Base-by-base conservation (phyloP, 441 rosid species). In the Breynia disticha region DNA sequence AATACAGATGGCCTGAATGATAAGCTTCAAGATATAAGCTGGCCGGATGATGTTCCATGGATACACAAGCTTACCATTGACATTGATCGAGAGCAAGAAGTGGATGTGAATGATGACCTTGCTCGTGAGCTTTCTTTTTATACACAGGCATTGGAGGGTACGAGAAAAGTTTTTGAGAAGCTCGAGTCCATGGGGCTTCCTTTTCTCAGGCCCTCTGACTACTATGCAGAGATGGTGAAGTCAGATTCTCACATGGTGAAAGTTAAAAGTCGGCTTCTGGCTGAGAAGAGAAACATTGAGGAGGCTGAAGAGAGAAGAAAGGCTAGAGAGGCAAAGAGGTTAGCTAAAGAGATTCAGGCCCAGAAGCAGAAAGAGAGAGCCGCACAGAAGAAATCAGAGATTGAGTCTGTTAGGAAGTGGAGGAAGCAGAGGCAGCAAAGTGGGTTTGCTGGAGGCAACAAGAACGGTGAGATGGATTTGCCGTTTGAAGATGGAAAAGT, bases 221-320 rank as follows among this genome's bases (percentile, higher is more conserved):
- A 91, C 64, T 88, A 84, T 13, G 95, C 97, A 0, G 89, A 91
- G 77, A 88, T 87, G 98, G 84, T 80, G 57, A 91, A 87, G 64
- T 64, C 89, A 0, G 96, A 91, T 67, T 50, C 71, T 11, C 94
- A 91, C 60, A 88, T 86, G 94, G 82, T 59, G 79, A 86, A 86
- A 55, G 90, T 88, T 55, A 91, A 86, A 79, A 67, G 82, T 18
- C 65, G 74, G 70, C 91, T 84, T 53, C 42, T 86, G 70, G 51
- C 78, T 0, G 87, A 84, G 77, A 84, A 83, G 85, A 88, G 59
- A 59, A 75, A 67, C 66, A 84, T 79, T 4, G 83, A 83, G 74
- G 95, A 88, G 71, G 67, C 95, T 7, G 90, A 88, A 50, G 94
- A 91, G 79, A 86, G 96, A 55, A 85, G 71, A 79, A 91, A 83